Evolutionary conservation across 441 rosid genomes (phyloP).

Genomic region (Mallotus japonicus): DNA sequence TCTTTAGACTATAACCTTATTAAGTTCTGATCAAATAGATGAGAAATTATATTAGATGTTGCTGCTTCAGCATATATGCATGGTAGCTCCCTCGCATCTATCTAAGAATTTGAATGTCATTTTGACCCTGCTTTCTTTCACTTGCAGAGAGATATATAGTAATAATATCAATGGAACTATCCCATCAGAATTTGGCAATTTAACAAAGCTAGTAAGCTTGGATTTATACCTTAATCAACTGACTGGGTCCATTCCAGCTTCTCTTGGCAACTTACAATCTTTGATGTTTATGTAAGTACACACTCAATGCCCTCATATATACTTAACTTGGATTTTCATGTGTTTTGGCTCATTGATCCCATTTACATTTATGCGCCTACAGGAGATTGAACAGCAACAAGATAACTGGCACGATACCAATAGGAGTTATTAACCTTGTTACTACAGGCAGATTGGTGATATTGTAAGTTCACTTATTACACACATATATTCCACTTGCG

Average conservation of each 20-base stretch:
- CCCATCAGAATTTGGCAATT: slow-evolving; percentile 39
- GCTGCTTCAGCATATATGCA: too few species aligned
- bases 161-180: slow-evolving; percentile 38
- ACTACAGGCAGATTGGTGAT: slow-evolving; percentile 24
- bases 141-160: slow-evolving; percentile 26
- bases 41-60: neutral
- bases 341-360: neutral
- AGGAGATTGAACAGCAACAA: slow-evolving; percentile 45
- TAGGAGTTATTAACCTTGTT: slow-evolving; percentile 27
- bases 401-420: slow-evolving; percentile 38
- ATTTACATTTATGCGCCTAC: slow-evolving; percentile 9
- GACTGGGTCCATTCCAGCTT: slow-evolving; percentile 40
- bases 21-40: neutral
- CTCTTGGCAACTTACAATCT: slow-evolving; percentile 39
- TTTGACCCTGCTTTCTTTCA: neutral
- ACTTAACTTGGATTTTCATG: neutral
- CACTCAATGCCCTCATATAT: neutral
- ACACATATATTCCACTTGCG: neutral
- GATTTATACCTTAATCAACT: slow-evolving; percentile 34
- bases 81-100: too few species aligned
- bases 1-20: neutral
- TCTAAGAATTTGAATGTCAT: too few species aligned
- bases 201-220: slow-evolving; percentile 37
- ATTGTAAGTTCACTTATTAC: slow-evolving; percentile 33
- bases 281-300: slow-evolving; percentile 36